These are phyloP conservation scores for Leccinum arenicola DNA, from an alignment of 768 basidiomycete species.

Conservation along the genomic window DNA sequence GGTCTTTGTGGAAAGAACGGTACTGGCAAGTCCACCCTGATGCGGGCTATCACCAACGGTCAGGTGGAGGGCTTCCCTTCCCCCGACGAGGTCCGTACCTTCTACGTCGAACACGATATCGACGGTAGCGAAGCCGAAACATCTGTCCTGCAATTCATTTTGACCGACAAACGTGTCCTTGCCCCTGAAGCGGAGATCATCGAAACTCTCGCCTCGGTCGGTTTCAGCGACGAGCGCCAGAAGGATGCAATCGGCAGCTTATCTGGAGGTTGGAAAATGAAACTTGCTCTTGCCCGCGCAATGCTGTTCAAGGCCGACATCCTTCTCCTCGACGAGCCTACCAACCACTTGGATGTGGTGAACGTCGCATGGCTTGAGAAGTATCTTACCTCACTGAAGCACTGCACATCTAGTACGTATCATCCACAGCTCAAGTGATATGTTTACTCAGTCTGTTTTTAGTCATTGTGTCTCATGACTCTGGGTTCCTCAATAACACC, in stretches of 20 bases:
- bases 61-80: constrained; percentile 99
- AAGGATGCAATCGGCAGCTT: constrained; percentile 80
- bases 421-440: background rate
- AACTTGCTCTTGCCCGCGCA: constrained; percentile 93
- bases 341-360: constrained; percentile 95
- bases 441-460: constrained; percentile 3
- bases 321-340: constrained; percentile 93
- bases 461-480: constrained; percentile 99
- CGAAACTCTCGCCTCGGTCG: constrained; percentile 84
- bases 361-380: constrained; percentile 97
- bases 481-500: constrained; percentile 95
- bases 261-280: constrained; percentile 99
- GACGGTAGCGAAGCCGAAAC: constrained; percentile 93
- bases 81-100: constrained; percentile 94
- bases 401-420: constrained; percentile 84
- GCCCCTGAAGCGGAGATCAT: constrained; percentile 68
- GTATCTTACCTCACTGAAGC: constrained; percentile 83
- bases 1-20: constrained; percentile 99
- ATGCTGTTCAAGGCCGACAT: constrained; percentile 99
- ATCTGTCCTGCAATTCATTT: constrained; percentile 85
- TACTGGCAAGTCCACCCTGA: constrained; percentile 94
- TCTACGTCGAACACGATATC: constrained; percentile 99
- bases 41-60: constrained; percentile 91
- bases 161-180: constrained; percentile 79
- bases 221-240: constrained; percentile 89